Percentiles rank a stretch among this genome's conserved stretches.
Conservation (phyloP, 2,329 filamentous ascomycete genomes). For the Epichloe coenophiala region DNA sequence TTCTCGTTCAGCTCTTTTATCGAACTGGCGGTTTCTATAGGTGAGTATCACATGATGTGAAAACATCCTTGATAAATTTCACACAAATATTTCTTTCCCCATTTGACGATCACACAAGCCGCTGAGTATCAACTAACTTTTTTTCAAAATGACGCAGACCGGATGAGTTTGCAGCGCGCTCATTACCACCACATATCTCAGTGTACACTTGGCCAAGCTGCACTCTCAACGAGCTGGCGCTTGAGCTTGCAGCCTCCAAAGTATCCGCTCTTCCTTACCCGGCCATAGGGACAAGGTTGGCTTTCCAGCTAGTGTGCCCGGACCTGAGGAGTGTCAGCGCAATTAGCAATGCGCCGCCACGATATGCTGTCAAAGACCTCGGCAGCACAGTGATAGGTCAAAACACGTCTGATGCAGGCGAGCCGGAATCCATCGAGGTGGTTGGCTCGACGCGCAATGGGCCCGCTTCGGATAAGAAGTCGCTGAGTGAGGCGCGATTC, state of each 20-base stretch:
- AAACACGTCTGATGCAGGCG: constrained; percentile 31
- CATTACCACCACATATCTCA: constrained; percentile 53
- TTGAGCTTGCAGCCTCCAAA: constrained; percentile 54
- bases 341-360: constrained; percentile 21
- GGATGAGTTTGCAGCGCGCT: constrained; percentile 51
- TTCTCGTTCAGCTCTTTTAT: constrained; percentile 78
- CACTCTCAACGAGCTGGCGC: constrained; percentile 67
- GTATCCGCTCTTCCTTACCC: constrained; percentile 59
- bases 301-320: constrained; percentile 75
- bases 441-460: constrained; percentile 22
- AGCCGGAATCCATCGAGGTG: constrained; percentile 24
- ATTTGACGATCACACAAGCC: no score
- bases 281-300: constrained; percentile 69
- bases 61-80: background rate
- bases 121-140: no score
- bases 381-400: constrained; percentile 69
- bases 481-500: constrained; percentile 63
- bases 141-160: constrained; percentile 30
- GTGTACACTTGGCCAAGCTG: constrained; percentile 81
- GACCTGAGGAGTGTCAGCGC: constrained; percentile 40
- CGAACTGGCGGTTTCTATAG: constrained; percentile 58
- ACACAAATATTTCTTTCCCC: no score
- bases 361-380: constrained; percentile 67
- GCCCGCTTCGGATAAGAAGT: constrained; percentile 59
- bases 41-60: constrained; percentile 22